Evolutionary conservation across 208 protist species (phyloP).

Genomic region (Leishmania amazonensis): DNA sequence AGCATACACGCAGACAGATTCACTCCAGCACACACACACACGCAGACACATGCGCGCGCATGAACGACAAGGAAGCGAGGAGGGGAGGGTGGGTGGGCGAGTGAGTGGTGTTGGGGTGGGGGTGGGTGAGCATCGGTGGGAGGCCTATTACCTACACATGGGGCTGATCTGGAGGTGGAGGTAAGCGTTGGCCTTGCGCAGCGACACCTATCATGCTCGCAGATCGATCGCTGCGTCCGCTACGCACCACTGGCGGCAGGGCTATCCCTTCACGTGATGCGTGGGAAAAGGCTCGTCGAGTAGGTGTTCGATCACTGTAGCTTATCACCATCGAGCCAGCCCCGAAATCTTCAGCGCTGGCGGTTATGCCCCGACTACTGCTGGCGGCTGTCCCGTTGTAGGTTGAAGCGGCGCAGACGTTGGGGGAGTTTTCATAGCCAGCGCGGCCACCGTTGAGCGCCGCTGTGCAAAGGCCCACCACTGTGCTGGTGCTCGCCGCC

Average conservation of each 20-base stretch:
- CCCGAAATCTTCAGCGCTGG: conserved; percentile 7
- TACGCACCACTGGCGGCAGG: conserved; percentile 28
- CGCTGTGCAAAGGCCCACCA: conserved; percentile 7
- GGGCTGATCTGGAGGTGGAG: conserved; percentile 18
- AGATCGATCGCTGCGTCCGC: conserved; percentile 17
- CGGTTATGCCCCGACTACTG: not conserved
- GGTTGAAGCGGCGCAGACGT: not conserved
- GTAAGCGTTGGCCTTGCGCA: conserved; percentile 12
- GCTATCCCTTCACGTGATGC: conserved; percentile 21
- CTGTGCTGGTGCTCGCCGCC: conserved; percentile 5
- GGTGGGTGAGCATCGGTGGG: not conserved
- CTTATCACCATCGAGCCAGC: not conserved
- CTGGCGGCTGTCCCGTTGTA: conserved; percentile 4
- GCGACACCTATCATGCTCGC: conserved; percentile 9
- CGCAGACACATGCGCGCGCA: not conserved
- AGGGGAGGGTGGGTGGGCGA: too few relatives aligned
- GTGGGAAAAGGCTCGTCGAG: conserved; percentile 14
- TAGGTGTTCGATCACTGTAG: conserved; percentile 17
- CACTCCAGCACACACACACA: not conserved
- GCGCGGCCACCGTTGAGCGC: conserved; percentile 11
- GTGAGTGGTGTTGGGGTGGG: too few relatives aligned
- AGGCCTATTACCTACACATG: conserved; percentile 2
- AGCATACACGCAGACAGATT: not conserved
- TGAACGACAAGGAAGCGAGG: too few relatives aligned
- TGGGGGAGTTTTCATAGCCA: conserved; percentile 5